Evolutionary conservation across 768 basidiomycete genomes (phyloP).

Genomic region (Leccinum boreale): DNA sequence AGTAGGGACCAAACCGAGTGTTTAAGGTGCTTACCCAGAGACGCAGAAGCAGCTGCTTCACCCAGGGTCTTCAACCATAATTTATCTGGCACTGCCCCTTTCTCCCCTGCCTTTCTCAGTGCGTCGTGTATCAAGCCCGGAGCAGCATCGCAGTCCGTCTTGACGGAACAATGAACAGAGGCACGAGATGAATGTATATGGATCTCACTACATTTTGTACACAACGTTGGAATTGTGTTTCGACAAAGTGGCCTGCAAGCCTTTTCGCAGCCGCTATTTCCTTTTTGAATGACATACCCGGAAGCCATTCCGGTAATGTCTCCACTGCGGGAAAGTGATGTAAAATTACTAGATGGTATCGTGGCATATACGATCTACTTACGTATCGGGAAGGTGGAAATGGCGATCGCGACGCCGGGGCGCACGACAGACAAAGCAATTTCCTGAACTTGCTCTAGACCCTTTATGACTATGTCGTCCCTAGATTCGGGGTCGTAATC

Average conservation of each 20-base stretch:
- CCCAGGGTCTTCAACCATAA: slow-evolving; percentile 8
- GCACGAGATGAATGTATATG: not conserved
- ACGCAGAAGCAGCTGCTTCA: slow-evolving; percentile 3
- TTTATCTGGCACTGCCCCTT: not conserved
- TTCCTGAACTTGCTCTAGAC: not conserved
- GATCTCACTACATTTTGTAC: slow-evolving; percentile 4
- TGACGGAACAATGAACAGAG: not conserved
- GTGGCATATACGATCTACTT: not conserved
- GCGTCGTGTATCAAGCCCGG: slow-evolving; percentile 10
- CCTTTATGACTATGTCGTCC: slow-evolving; percentile 4
- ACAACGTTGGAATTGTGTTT: not conserved
- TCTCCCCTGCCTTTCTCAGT: not conserved
- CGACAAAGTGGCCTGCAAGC: not conserved
- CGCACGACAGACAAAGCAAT: not conserved
- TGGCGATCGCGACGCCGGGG: not conserved
- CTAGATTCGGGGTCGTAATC: slow-evolving; percentile 14
- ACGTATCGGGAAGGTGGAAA: slow-evolving; percentile 7
- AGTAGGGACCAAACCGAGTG: not conserved
- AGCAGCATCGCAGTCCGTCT: not conserved
- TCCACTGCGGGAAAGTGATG: not conserved
- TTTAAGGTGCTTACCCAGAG: slow-evolving; percentile 6
- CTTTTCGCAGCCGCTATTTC: not conserved
- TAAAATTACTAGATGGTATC: not conserved
- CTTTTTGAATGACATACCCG: slow-evolving; percentile 13
- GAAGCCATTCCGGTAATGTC: slow-evolving; percentile 7